A percentile compares a stretch with the other conserved stretches of the same genome.
Evolutionary conservation across 2,329 filamentous ascomycete species (phyloP).

Genomic region (Penicillium fuscoglaucum): DNA sequence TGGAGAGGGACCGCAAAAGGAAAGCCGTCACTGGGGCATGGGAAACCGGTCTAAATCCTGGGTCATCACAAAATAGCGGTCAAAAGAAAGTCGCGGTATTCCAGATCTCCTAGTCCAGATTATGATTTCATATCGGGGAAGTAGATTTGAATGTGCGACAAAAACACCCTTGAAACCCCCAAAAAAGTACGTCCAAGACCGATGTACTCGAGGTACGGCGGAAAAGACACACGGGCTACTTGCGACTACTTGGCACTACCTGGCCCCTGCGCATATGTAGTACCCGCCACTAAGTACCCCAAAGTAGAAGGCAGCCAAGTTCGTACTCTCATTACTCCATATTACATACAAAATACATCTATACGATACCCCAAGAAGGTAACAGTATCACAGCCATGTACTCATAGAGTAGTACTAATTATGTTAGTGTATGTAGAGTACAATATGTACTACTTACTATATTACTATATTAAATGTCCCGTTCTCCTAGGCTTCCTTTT

Average conservation of each 20-base stretch:
- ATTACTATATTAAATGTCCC: neutral
- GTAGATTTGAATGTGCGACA: neutral
- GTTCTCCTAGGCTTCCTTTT: neutral
- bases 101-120: neutral
- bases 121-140: constrained; percentile 1
- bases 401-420: neutral
- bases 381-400: neutral
- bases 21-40: neutral
- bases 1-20: constrained; percentile 2
- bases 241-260: neutral
- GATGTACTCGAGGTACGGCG: neutral
- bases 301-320: neutral
- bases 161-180: neutral
- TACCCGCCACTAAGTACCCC: neutral
- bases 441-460: no score
- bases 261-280: neutral
- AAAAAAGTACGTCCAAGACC: neutral
- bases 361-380: neutral
- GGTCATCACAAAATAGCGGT: neutral
- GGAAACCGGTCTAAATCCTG: neutral
- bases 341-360: neutral
- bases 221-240: neutral
- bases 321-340: neutral
- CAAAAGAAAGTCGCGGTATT: neutral
- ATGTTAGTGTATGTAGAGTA: no score